These are phyloP conservation scores for Dovyalis caffra DNA, from an alignment of 345 rosid genomes.

Conservation along the genomic window DNA sequence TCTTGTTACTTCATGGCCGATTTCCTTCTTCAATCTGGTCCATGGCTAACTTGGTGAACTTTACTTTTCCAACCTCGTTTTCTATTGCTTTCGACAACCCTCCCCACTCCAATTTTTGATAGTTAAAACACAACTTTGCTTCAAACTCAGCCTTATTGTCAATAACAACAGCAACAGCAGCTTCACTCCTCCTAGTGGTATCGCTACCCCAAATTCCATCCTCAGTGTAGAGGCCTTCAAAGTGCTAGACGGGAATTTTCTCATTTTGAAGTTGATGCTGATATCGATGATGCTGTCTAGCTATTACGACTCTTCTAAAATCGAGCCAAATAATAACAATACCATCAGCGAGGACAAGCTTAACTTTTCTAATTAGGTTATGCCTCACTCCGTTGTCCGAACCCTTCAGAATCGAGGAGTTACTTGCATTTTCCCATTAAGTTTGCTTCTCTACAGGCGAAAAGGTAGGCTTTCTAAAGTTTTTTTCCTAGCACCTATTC, in stretches of 20 bases:
- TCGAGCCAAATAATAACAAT: background rate
- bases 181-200: constrained; percentile 47
- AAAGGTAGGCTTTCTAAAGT: constrained; percentile 69
- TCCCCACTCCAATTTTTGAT: constrained; percentile 17
- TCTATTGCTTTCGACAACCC: too few species aligned
- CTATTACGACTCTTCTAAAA: constrained; percentile 19
- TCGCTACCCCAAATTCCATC: constrained; percentile 73
- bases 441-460: constrained; percentile 40
- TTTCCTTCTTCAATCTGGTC: too few species aligned
- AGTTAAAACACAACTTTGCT: constrained; percentile 1
- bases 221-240: constrained; percentile 88
- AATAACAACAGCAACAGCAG: background rate
- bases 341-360: constrained; percentile 60
- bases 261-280: constrained; percentile 27
- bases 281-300: constrained; percentile 17
- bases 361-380: constrained; percentile 57
- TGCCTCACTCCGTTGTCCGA: constrained; percentile 73
- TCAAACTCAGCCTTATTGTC: constrained; percentile 31
- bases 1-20: too few species aligned
- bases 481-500: constrained; percentile 83
- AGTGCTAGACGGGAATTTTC: constrained; percentile 49
- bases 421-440: constrained; percentile 93
- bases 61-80: too few species aligned
- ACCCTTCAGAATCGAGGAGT: constrained; percentile 80
- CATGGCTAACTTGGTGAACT: too few species aligned